Base-by-base conservation (phyloP, 2,329 filamentous ascomycete species). In the Epichloe typhina region DNA sequence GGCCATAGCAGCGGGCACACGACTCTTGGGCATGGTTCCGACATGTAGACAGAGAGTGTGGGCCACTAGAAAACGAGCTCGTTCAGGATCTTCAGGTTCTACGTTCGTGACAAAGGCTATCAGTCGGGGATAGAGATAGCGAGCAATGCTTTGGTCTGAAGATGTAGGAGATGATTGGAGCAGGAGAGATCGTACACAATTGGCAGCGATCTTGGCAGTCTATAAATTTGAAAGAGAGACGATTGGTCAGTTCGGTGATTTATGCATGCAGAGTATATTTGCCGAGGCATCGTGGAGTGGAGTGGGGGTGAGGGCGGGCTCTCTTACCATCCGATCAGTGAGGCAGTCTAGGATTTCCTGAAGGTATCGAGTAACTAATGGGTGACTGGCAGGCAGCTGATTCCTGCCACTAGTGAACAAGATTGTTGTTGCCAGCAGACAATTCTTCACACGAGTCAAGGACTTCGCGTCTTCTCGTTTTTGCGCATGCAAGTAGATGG, bases 391-490 rank as follows among this genome's bases (percentile, higher is more conserved):
- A 0, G 82, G 79, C 50, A 97, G 77, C 42, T 83, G 76, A 56
- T 86, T 86, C 53, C 81, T 77, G 6, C 87, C 86, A 40, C 84
- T 84, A 8, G 88, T 95, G 53, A 98, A 82, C 8, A 98, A 76
- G 53, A 98, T 86, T 0, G 93, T 95, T 45, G 85, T 84, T 1
- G 89, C 88, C 46, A 98, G 74, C 5, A 98, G 78, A 4, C 85
- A 86, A 62, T 97, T 98, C 72, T 94, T 96, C 61, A 96, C 91
- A 64, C 89, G 95, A 1, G 84, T 74, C 23, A 98, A 73, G 3
- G 89, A 88, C 5, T 84, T 82, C 19, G 90, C 82, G 8, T 66
- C 68, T 60, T 90, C 86, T 40, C 86, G 78, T 63, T 83, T 86
- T 66, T 90, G 86, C 0, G 83, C 84, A 56, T 86, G 74, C 21